Conservation (phyloP, 2,329 filamentous ascomycete genomes). For the Aspergillus chevalieri region DNA sequence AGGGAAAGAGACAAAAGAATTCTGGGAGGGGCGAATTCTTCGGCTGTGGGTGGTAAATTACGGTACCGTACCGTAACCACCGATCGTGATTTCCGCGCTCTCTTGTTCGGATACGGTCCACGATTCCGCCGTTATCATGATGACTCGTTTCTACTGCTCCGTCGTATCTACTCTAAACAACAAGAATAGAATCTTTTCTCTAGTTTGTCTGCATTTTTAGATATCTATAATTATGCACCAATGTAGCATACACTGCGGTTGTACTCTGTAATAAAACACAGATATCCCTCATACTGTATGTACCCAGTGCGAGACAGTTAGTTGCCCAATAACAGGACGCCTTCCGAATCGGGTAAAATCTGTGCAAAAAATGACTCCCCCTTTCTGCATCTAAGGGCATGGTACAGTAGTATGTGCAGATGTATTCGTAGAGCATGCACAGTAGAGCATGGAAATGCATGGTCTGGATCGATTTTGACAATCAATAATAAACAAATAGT, state of each 20-base stretch:
- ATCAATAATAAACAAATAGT: too few relatives aligned
- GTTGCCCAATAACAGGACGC: not conserved
- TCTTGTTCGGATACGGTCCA: not conserved
- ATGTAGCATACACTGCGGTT: too few relatives aligned
- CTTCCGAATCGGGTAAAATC: not conserved
- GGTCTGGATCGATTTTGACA: too few relatives aligned
- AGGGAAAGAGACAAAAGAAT: not conserved
- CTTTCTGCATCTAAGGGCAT: conserved; percentile 1
- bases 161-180: too few relatives aligned
- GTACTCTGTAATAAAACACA: not conserved
- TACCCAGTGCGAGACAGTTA: not conserved
- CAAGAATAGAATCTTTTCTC: too few relatives aligned
- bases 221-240: too few relatives aligned
- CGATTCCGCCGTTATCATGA: not conserved
- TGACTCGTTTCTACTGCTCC: not conserved
- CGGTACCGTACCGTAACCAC: not conserved
- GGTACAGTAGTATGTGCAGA: not conserved
- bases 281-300: not conserved
- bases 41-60: not conserved
- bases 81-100: not conserved
- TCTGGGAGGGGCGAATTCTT: not conserved
- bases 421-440: too few relatives aligned
- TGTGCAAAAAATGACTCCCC: conserved; percentile 5
- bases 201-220: too few relatives aligned
- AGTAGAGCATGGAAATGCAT: too few relatives aligned